Base-by-base conservation (phyloP, 1,284 basidiomycete species). In the Malassezia brasiliensis region DNA sequence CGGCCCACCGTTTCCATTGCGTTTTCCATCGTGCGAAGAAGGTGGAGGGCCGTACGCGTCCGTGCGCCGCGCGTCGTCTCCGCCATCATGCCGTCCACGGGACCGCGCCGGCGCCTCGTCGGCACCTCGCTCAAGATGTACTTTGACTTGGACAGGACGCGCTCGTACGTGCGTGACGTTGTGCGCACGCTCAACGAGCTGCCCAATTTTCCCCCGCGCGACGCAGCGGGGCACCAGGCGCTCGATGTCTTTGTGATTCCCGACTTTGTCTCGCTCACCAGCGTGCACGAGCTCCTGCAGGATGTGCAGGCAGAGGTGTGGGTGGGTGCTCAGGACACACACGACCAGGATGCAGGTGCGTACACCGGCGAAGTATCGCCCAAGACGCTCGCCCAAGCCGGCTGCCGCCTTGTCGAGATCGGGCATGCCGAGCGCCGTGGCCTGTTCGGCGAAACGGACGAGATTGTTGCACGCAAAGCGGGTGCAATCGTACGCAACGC, bases 61-160 rank as follows among this genome's bases (percentile, higher is more conserved):
- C 25, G 39, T 40, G 39, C 39, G 25, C 14, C 25, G 25, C 7
- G 7, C 25, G 25, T 28, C 7, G 7, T 7, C 4, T 28, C 7
- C 7, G 4, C 25, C 25, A 28, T 7, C 25, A 28, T 28, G 25
- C 25, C 25, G 7, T 3, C 25, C 25, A 28, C 25, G 25, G 25
- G 25, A 28, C 7, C 22, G 28, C 52, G 52, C 10, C 49, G 51
- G 20, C 61, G 63, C 15, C 60, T 71, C 31, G 69, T 71, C 31
- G 69, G 67, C 51, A 67, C 68, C 10, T 69, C 67, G 31, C 60
- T 63, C 59, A 70, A 70, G 50, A 72, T 70, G 68, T 70, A 72
- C 65, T 70, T 72, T 57, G 69, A 72, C 53, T 36, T 67, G 5
- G 47, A 55, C 28, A 58, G 57, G 32, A 68, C 65, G 28, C 49